phyloP scores from a whole-genome alignment of 2,329 filamentous ascomycete species.

The Ophiocordyceps camponoti-saundersi region DNA sequence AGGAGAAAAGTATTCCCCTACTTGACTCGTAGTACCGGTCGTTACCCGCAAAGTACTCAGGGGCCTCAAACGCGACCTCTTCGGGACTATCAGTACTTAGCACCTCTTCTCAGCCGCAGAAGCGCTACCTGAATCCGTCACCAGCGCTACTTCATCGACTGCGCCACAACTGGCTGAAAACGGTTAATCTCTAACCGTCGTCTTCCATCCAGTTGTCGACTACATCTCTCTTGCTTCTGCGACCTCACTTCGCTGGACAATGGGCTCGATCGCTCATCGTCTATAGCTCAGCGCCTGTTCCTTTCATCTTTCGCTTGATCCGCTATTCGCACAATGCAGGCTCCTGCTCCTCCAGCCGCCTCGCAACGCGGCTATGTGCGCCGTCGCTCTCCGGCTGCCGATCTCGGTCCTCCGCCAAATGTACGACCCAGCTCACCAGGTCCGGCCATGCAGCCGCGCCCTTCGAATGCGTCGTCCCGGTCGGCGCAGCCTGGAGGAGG shows the following conservation, averaged over 20 bases:
- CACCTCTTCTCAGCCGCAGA: not conserved
- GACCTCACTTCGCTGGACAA: not conserved
- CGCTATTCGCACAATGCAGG: slow-evolving; percentile 25
- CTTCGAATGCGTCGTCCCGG: slow-evolving; percentile 51
- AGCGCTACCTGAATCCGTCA: not conserved
- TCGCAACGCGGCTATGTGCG: slow-evolving; percentile 33
- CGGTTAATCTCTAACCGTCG: not conserved
- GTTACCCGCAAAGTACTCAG: not conserved
- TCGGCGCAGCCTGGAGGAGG: slow-evolving; percentile 24
- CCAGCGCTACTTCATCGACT: not conserved
- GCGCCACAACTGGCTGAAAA: not conserved
- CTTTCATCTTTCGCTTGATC: not conserved
- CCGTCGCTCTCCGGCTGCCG: slow-evolving; percentile 45
- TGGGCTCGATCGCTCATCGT: not conserved
- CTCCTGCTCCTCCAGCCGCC: slow-evolving; percentile 10
- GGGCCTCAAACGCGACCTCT: too few species aligned
- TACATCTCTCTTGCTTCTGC: not conserved
- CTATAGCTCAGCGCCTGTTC: not conserved
- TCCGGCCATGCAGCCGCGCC: slow-evolving; percentile 41
- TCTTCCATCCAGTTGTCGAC: not conserved
- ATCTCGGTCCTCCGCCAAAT: slow-evolving; percentile 39
- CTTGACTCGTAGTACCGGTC: not conserved
- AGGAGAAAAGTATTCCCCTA: not conserved
- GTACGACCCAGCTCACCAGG: slow-evolving; percentile 45
- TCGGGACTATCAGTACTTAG: not conserved